Evolutionary conservation across 306 rosid genomes (phyloP).

Genomic region (Inga laurina): DNA sequence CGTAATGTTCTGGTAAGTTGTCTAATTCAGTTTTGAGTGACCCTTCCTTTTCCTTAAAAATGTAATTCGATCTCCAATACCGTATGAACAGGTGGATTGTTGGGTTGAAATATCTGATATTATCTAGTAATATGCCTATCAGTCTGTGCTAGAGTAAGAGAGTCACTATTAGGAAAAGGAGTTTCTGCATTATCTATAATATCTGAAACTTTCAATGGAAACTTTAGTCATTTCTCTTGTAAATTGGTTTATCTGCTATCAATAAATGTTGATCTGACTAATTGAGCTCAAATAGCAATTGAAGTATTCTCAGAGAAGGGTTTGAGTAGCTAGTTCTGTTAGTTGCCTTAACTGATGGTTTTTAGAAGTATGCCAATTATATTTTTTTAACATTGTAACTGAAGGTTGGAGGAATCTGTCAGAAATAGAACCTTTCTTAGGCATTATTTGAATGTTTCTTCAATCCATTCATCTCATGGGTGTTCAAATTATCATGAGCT

Average conservation of each 20-base stretch:
- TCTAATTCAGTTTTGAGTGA: constrained; percentile 22
- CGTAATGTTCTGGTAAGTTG: constrained; percentile 76
- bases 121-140: neutral
- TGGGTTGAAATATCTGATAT: constrained; percentile 6
- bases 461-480: neutral
- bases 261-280: constrained; percentile 17
- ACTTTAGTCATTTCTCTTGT: constrained; percentile 17
- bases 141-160: neutral
- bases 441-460: neutral
- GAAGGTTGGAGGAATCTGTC: neutral
- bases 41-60: neutral
- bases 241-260: constrained; percentile 25
- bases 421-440: neutral
- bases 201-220: constrained; percentile 13
- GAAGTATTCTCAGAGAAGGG: neutral
- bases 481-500: neutral
- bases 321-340: neutral
- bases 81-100: neutral
- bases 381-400: neutral
- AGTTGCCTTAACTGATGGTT: neutral
- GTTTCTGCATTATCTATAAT: constrained; percentile 4
- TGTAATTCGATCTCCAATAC: neutral
- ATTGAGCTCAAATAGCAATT: neutral
- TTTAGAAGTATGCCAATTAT: neutral
- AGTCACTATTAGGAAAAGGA: neutral